Evolutionary conservation across 1,284 basidiomycete genomes (phyloP).

Genomic region (Trametes hirsuta): DNA sequence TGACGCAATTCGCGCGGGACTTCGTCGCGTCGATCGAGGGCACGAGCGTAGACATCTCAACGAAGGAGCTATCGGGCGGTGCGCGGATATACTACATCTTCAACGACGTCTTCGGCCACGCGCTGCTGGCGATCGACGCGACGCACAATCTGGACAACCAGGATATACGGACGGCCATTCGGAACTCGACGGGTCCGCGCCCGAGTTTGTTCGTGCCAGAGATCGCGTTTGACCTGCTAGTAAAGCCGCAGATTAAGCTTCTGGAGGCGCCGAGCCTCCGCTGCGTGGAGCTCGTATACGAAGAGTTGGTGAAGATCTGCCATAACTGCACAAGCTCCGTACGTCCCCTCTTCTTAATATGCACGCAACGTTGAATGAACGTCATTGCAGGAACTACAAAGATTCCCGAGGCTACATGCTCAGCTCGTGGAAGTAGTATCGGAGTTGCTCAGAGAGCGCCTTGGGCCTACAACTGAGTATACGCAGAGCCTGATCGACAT

Average conservation of each 20-base stretch:
- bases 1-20: conserved; percentile 99
- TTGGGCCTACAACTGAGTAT: conserved; percentile 96
- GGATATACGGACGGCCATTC: conserved; percentile 97
- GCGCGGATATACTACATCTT: conserved; percentile 99
- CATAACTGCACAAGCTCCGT: conserved; percentile 95
- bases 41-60: conserved; percentile 96
- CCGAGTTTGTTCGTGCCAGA: conserved; percentile 98
- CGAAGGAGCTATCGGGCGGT: conserved; percentile 97
- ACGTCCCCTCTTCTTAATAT: conserved; percentile 32
- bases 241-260: conserved; percentile 98
- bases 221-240: conserved; percentile 94
- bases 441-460: conserved; percentile 91
- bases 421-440: conserved; percentile 98
- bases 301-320: conserved; percentile 99
- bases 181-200: conserved; percentile 96
- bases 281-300: conserved; percentile 98
- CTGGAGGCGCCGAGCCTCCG: conserved; percentile 92
- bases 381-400: conserved; percentile 82
- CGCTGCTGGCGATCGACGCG: conserved; percentile 89
- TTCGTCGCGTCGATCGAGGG: conserved; percentile 98
- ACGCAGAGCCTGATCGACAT: conserved; percentile 96
- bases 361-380: neutral
- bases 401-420: conserved; percentile 93
- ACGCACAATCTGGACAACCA: conserved; percentile 90
- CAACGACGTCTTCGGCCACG: conserved; percentile 96